Base-by-base conservation (phyloP, 2,329 filamentous ascomycete species). In the Clonostachys chloroleuca region DNA sequence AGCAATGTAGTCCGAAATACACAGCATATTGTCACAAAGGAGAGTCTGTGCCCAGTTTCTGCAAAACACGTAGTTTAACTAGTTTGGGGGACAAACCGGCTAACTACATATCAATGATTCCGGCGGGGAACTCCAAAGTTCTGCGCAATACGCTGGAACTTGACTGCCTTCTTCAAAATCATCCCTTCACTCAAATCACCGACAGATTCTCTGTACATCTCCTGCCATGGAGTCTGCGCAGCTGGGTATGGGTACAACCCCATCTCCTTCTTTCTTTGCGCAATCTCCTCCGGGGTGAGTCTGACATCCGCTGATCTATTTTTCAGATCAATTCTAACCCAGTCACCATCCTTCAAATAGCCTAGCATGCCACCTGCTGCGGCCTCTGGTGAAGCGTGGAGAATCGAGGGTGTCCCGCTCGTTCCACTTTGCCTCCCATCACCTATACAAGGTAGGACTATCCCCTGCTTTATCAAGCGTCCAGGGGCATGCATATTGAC, bases 361-460 rank as follows among this genome's bases (percentile, higher is more conserved):
- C 72, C 75, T 17, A 80, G 62, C 45, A 78, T 79, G 2, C 77
- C 76, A 7, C 75, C 75, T 12, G 72, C 73, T 2, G 75, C 74
- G 12, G 77, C 76, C 57, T 80, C 77, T 9, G 77, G 76, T 40
- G 69, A 75, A 2, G 75, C 76, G 50, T 80, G 78, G n/a, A 80
- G 59, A 44, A 80, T 79, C 0, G 73, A 77, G 2, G 76, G 77
- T 4, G 72, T 76, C 0, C 72, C 75, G 4, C 75, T 78, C 4
- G 77, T 80, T 33, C 77, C 76, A 9, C 73, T 77, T 54, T 80
- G 77, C 42, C 77, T 62, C 2, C 76, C 77, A 53, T 80, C 76
- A 7, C 77, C 77, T 48, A 80, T 74, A 48, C 73, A 77, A 10
- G 71, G 69, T 42, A 80, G 58, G 52, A 65, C 56, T 49, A 78